These are phyloP conservation scores for Trichoderma oligosporum DNA, from an alignment of 2,329 filamentous ascomycete genomes.

Conservation along the genomic window DNA sequence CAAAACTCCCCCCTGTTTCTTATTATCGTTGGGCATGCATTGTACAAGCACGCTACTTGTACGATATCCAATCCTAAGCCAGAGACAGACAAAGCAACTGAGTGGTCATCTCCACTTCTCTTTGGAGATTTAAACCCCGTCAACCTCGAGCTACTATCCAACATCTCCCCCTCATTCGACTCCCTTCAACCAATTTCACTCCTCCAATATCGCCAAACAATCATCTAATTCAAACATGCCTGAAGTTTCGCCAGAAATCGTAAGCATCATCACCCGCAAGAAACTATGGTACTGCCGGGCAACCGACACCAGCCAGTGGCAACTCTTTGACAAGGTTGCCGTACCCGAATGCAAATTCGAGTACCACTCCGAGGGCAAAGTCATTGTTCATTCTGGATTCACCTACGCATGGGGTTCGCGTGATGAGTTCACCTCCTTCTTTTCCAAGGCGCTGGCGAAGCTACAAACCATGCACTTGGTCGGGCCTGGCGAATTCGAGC, in stretches of 20 bases:
- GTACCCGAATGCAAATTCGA: background rate
- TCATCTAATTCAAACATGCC: background rate
- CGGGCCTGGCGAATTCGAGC: background rate
- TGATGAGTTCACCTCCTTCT: background rate
- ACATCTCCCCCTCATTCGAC: background rate
- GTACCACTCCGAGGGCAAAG: background rate
- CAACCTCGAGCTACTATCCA: background rate
- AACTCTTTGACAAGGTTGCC: background rate
- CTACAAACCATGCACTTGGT: background rate
- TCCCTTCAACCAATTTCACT: background rate
- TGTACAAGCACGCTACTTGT: background rate
- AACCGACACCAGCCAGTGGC: background rate
- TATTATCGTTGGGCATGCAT: background rate
- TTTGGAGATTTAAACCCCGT: background rate
- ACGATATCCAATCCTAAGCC: background rate
- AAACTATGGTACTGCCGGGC: background rate
- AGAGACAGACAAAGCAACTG: background rate
- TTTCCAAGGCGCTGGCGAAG: background rate
- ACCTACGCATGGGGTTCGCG: background rate
- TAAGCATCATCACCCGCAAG: background rate
- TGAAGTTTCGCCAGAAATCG: background rate
- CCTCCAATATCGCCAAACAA: background rate
- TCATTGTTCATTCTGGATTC: background rate
- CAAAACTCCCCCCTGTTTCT: background rate
- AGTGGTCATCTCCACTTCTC: background rate